Evolutionary conservation across 192 early-diverging fungal species (phyloP), one percentile per base, ranked within the genome.

Genomic region (Phycomyces blakesleeanus): DNA sequence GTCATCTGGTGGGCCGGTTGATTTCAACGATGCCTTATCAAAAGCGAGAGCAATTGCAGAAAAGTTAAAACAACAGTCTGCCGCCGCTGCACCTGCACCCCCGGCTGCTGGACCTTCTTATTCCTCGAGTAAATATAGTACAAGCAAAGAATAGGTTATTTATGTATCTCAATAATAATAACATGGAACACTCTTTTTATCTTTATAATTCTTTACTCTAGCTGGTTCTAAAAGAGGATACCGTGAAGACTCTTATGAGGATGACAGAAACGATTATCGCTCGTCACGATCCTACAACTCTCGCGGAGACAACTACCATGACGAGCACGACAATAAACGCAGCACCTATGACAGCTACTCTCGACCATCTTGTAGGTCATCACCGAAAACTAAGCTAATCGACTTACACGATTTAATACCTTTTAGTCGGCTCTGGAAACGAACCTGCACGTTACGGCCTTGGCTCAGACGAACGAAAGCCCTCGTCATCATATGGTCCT

Each of bases 21-120:
- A 86, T 52, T 89, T 86, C 67, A 82, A 75, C 22, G 77, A 78
- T 55, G 92, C 85, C 1, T 56, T 93, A 53, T 82, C 86, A 53
- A 88, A 87, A 65, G 92, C 87, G 11, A 87, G 88, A 53, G 89
- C 87, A 2, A 89, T 91, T 55, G 92, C 92, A 29, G 88, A 87
- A 15, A 84, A 86, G 64, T 73, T 91, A 6, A 71, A 72, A 34
- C 76, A 72, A 57, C 72, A 76, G 49, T 65, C 78, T 11, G 66
- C 65, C 24, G 64, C 64, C 20, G 61, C 64, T 65, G 22, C 24
- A 18, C 42, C 57, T 24, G 40, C 68, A 54, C 61, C 51, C 21
- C 38, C 51, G 18, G 74, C 59, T 2, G 29, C 9, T 22, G 39
- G 7, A 22, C 34, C 37, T 39, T 42, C 59, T 24, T 61, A 51